Percentiles rank a stretch among this genome's conserved stretches.
Conservation (phyloP, 1,284 basidiomycete genomes). For the Retiboletus fuscus region DNA sequence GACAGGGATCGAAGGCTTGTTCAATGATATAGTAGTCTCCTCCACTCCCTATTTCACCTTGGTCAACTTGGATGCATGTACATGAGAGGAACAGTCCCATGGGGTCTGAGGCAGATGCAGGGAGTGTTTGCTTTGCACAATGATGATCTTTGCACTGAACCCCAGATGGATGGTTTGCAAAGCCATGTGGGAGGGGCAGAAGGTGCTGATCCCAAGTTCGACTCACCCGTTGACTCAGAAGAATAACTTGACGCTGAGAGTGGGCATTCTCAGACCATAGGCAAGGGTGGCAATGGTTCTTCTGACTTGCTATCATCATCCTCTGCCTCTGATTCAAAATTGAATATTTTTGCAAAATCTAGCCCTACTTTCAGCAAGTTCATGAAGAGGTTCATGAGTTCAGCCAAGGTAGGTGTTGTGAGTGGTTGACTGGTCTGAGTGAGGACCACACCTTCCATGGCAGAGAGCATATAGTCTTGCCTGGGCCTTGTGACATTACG, state of each 20-base stretch:
- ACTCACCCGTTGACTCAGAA: conserved; percentile 40
- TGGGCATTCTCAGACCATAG: conserved; percentile 47
- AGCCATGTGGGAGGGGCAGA: conserved; percentile 39
- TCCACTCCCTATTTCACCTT: conserved; percentile 27
- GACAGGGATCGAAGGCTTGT: conserved; percentile 23
- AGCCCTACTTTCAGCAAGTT: conserved; percentile 74
- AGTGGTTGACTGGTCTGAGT: conserved; percentile 79
- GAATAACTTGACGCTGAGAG: conserved; percentile 43
- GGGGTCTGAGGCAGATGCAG: conserved; percentile 47
- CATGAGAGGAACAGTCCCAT: conserved; percentile 40
- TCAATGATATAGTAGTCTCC: neutral
- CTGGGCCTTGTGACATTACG: conserved; percentile 49
- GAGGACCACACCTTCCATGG: conserved; percentile 85
- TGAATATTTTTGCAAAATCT: conserved; percentile 81
- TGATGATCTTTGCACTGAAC: conserved; percentile 34
- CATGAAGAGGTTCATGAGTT: conserved; percentile 71
- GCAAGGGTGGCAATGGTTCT: conserved; percentile 45
- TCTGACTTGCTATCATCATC: conserved; percentile 44
- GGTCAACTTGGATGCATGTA: conserved; percentile 30
- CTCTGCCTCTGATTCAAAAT: conserved; percentile 56
- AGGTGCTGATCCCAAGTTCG: conserved; percentile 29
- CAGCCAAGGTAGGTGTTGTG: conserved; percentile 72
- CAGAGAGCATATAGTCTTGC: conserved; percentile 60
- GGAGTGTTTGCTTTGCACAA: conserved; percentile 34
- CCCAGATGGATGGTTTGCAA: conserved; percentile 50